A percentile compares a stretch with the other conserved stretches of the same genome.
These are phyloP conservation scores for Tagetes erecta DNA, from an alignment of 129 eudicot genomes.

Conservation along the genomic window DNA sequence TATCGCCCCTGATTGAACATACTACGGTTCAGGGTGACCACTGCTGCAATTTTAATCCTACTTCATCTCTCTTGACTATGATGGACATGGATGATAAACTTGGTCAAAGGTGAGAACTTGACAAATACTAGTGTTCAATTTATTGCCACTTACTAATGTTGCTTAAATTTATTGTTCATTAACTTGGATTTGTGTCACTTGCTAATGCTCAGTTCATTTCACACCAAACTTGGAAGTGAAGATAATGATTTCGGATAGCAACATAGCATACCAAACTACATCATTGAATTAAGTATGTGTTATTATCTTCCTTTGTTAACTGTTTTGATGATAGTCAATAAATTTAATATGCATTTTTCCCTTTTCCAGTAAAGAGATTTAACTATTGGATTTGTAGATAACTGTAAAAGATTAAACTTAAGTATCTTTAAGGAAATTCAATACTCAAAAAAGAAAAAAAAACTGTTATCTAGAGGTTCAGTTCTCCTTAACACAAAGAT, in stretches of 20 bases:
- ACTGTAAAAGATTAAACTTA: too few relatives aligned
- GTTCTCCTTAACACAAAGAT: too few relatives aligned
- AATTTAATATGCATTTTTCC: background rate
- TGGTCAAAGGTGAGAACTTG: conserved; percentile 38
- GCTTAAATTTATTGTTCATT: background rate
- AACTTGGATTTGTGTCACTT: background rate
- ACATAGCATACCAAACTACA: conserved; percentile 15
- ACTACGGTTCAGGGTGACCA: conserved; percentile 22
- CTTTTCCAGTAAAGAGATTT: too few relatives aligned
- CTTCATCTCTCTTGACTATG: conserved; percentile 28
- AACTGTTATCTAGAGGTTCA: background rate
- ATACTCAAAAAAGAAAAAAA: background rate
- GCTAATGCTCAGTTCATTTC: background rate
- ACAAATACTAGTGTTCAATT: background rate
- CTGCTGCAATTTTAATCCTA: conserved; percentile 29
- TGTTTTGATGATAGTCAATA: background rate
- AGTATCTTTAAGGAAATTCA: background rate
- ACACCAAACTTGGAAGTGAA: conserved; percentile 9
- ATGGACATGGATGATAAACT: conserved; percentile 54
- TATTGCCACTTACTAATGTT: background rate
- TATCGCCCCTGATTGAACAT: conserved; percentile 23
- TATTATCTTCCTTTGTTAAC: conserved; percentile 8
- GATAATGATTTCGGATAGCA: conserved; percentile 10
- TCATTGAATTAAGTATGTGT: conserved; percentile 2
- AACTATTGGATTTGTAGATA: too few relatives aligned